Evolutionary conservation across 1,139 yeast genomes (phyloP).

Genomic region (Pneumocystis wakefieldiae): DNA sequence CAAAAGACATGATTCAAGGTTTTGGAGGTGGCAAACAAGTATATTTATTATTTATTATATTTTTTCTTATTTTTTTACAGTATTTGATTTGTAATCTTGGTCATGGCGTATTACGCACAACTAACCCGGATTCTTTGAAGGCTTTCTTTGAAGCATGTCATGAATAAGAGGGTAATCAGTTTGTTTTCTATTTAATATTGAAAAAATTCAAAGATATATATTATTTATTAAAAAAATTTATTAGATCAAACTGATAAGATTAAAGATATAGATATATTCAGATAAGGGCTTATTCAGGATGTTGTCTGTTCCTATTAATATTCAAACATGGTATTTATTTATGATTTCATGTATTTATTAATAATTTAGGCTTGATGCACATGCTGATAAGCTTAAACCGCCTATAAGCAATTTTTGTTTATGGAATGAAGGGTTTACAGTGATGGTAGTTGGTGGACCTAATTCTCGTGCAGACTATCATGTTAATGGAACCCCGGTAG

Average conservation of each 20-base stretch:
- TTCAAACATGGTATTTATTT: not conserved
- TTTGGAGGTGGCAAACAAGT: slow-evolving; percentile 82
- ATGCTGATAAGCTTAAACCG: slow-evolving; percentile 61
- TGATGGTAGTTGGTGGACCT: slow-evolving; percentile 91
- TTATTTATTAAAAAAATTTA: not conserved
- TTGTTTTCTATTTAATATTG: not conserved
- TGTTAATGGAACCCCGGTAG: slow-evolving; percentile 74
- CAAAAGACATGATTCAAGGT: slow-evolving; percentile 71
- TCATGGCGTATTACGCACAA: slow-evolving; percentile 94
- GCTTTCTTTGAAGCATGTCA: slow-evolving; percentile 56
- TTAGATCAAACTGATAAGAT: not conserved
- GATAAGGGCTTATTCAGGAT: not conserved
- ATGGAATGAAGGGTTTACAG: slow-evolving; percentile 76
- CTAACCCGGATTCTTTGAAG: slow-evolving; percentile 79
- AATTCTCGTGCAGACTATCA: slow-evolving; percentile 89
- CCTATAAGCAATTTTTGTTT: slow-evolving; percentile 78
- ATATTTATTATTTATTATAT: slow-evolving; percentile 17
- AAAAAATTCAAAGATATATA: not conserved
- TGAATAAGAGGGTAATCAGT: not conserved
- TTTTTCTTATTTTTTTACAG: slow-evolving; percentile 19
- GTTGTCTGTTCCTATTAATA: not conserved
- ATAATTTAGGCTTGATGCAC: slow-evolving; percentile 51
- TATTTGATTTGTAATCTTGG: slow-evolving; percentile 75
- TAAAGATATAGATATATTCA: not conserved
- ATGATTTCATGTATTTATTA: not conserved